Evolutionary conservation across 1,284 basidiomycete species (phyloP).

Genomic region (Heterobasidion occidentale): DNA sequence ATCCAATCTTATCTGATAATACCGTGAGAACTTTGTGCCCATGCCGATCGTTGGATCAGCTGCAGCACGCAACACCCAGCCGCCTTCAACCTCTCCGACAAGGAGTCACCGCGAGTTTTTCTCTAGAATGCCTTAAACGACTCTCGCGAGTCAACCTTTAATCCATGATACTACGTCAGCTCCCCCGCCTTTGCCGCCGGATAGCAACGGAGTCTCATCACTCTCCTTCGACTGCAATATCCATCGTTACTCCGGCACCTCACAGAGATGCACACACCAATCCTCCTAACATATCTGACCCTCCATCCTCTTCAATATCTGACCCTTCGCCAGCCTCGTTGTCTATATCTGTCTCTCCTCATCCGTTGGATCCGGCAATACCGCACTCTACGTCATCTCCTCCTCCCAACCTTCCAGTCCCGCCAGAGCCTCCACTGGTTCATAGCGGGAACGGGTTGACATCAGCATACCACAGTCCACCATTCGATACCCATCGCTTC

Average conservation of each 20-base stretch:
- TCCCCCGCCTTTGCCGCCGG: not conserved
- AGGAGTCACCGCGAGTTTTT: not conserved
- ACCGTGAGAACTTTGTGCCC: not conserved
- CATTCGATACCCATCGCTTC: slow-evolving; percentile 41
- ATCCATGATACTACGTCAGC: not conserved
- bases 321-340: not conserved
- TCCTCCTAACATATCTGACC: not conserved
- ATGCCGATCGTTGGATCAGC: not conserved
- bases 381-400: not conserved
- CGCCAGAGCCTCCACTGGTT: not conserved
- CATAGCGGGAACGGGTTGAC: not conserved
- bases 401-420: not conserved
- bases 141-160: not conserved
- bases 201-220: slow-evolving; percentile 1
- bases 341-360: not conserved
- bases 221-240: not conserved
- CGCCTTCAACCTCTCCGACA: too few relatives aligned
- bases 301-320: not conserved
- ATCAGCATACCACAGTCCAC: slow-evolving; percentile 23
- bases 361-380: not conserved
- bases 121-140: not conserved
- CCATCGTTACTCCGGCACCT: not conserved
- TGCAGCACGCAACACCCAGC: not conserved
- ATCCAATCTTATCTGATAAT: not conserved
- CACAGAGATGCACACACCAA: slow-evolving; percentile 3